Conservation (phyloP, 768 basidiomycete species). For the Lentinus tigrinus region DNA sequence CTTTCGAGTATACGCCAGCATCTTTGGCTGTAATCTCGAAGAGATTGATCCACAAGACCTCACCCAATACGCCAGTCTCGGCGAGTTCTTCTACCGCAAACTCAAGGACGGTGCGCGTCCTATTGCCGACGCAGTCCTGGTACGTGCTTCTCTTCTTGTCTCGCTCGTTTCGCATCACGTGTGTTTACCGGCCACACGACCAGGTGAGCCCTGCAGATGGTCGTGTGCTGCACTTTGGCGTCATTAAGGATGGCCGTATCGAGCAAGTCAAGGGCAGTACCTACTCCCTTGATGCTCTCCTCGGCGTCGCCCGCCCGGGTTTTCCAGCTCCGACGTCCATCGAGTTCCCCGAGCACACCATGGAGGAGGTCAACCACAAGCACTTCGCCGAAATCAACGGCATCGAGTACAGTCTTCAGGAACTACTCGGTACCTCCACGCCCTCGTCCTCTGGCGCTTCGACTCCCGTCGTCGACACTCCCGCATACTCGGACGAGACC, state of each 20-base stretch:
- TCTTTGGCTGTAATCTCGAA: conserved; percentile 93
- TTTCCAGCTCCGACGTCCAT: conserved; percentile 41
- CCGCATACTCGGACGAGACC: conserved; percentile 15
- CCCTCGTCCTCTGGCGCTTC: conserved; percentile 44
- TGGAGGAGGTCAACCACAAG: conserved; percentile 72
- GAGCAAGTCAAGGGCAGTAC: conserved; percentile 98
- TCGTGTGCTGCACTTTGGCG: conserved; percentile 87
- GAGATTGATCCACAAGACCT: conserved; percentile 85
- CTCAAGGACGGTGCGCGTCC: conserved; percentile 82
- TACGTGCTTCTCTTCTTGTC: conserved; percentile 32
- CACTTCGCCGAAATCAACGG: conserved; percentile 97
- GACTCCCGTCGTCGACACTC: conserved; percentile 26
- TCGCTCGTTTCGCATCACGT: neutral
- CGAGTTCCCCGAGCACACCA: conserved; percentile 45
- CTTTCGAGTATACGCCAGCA: conserved; percentile 76
- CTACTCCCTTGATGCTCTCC: conserved; percentile 90
- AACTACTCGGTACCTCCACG: conserved; percentile 67
- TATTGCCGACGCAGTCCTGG: conserved; percentile 72
- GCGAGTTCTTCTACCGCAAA: conserved; percentile 92
- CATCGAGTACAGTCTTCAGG: conserved; percentile 91
- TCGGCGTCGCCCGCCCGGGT: conserved; percentile 66
- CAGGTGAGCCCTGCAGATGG: conserved; percentile 96
- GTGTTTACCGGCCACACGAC: conserved; percentile 1
- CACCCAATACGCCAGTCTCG: conserved; percentile 78
- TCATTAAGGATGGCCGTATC: conserved; percentile 72